phyloP scores from a whole-genome alignment of 768 basidiomycete genomes.

The Russula earlei region DNA sequence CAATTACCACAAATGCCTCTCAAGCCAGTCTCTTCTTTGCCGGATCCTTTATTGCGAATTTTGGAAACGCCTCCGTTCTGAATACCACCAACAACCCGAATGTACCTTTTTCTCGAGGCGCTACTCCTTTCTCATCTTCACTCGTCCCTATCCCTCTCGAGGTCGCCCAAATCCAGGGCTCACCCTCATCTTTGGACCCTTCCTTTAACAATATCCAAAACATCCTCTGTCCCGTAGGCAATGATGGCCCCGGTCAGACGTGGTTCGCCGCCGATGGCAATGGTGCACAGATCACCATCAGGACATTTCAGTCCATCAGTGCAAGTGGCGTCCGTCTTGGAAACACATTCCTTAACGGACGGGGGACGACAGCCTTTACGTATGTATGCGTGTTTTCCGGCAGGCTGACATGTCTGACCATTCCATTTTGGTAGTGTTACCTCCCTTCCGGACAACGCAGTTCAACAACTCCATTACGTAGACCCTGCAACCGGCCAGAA shows the following conservation, averaged over 20 bases:
- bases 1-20: constrained; percentile 69
- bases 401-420: constrained; percentile 12
- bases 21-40: constrained; percentile 73
- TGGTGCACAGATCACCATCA: constrained; percentile 63
- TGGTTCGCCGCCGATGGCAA: constrained; percentile 78
- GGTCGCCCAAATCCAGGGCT: constrained; percentile 46
- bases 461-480: constrained; percentile 66
- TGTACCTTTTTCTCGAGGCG: constrained; percentile 71
- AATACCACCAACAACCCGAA: constrained; percentile 77
- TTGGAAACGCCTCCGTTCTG: constrained; percentile 42
- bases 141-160: constrained; percentile 72
- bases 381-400: constrained; percentile 29
- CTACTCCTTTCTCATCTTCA: constrained; percentile 81
- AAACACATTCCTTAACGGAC: constrained; percentile 75
- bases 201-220: constrained; percentile 55
- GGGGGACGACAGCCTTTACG: constrained; percentile 87
- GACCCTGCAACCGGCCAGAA: constrained; percentile 71
- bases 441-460: constrained; percentile 81
- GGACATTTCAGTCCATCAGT: constrained; percentile 63
- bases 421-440: constrained; percentile 48
- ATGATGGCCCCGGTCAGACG: constrained; percentile 66
- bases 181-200: constrained; percentile 50
- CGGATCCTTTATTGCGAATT: constrained; percentile 78
- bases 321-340: constrained; percentile 80
- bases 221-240: constrained; percentile 81